Evolutionary conservation across 1,139 yeast species (phyloP).

Genomic region (Debaryomyces subglobosus): DNA sequence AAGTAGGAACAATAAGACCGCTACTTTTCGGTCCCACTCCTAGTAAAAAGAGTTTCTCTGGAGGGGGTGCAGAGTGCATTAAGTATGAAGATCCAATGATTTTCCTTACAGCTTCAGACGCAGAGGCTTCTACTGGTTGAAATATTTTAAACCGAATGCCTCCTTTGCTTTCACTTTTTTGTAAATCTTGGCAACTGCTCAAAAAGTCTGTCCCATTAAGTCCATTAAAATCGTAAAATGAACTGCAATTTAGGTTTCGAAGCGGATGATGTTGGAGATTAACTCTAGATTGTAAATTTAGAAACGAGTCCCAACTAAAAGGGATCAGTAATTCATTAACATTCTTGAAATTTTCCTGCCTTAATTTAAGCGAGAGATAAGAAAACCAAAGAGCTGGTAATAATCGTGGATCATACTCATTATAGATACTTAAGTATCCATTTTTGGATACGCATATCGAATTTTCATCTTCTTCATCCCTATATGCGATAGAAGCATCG

Average conservation of each 20-base stretch:
- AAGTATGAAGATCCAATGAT: slow-evolving; percentile 17
- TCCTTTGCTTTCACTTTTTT: not conserved
- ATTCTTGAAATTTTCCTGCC: not conserved
- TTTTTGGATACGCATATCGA: not conserved
- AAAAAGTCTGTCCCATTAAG: slow-evolving; percentile 4
- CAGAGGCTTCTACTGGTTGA: slow-evolving; percentile 11
- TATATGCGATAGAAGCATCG: not conserved
- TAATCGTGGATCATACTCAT: slow-evolving; percentile 21
- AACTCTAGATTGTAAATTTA: slow-evolving; percentile 12
- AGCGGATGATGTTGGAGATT: not conserved
- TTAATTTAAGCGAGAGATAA: slow-evolving; percentile 7
- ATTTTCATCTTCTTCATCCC: not conserved
- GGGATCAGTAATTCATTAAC: slow-evolving; percentile 16
- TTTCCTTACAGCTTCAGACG: slow-evolving; percentile 15
- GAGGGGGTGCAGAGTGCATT: slow-evolving; percentile 17
- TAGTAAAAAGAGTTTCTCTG: slow-evolving; percentile 18
- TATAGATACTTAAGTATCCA: not conserved
- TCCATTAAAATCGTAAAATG: slow-evolving; percentile 4
- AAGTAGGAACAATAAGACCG: slow-evolving; percentile 12
- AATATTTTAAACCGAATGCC: slow-evolving; percentile 9
- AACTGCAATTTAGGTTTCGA: slow-evolving; percentile 6
- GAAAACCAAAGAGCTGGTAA: slow-evolving; percentile 20
- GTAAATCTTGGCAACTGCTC: slow-evolving; percentile 6
- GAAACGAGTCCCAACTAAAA: slow-evolving; percentile 22
- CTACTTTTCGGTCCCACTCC: slow-evolving; percentile 16